Evolutionary conservation across 2,329 filamentous ascomycete species (phyloP).

Genomic region (Scopulariopsis brevicaulis): DNA sequence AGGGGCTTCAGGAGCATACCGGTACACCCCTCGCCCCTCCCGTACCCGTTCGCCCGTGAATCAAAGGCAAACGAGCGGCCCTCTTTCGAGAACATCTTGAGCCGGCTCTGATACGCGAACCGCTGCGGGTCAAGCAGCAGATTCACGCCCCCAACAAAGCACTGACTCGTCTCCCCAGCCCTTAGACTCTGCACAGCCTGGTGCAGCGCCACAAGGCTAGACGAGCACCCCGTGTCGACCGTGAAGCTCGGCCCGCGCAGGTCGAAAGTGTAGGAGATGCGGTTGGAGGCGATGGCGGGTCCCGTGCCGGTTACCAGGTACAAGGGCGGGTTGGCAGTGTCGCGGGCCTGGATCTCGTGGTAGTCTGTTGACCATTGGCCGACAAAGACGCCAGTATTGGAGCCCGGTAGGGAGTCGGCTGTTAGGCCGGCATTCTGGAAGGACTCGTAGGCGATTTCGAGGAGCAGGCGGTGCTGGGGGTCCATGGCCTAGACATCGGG

Average conservation of each 20-base stretch:
- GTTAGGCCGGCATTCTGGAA: slow-evolving; percentile 19
- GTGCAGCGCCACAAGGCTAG: slow-evolving; percentile 19
- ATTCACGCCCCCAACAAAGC: slow-evolving; percentile 1
- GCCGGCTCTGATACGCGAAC: background rate
- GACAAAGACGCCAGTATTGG: slow-evolving; percentile 16
- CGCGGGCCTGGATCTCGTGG: slow-evolving; percentile 11
- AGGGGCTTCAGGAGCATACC: slow-evolving; percentile 26
- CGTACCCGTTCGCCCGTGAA: slow-evolving; percentile 26
- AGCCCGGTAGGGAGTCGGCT: slow-evolving; percentile 13
- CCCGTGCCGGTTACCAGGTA: slow-evolving; percentile 14
- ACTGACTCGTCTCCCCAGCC: slow-evolving; percentile 15
- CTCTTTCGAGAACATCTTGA: slow-evolving; percentile 7
- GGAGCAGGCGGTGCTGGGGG: slow-evolving; percentile 14
- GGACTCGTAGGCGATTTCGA: slow-evolving; percentile 14
- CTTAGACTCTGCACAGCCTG: slow-evolving; percentile 17
- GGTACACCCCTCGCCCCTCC: slow-evolving; percentile 28
- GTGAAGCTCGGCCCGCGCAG: slow-evolving; percentile 21
- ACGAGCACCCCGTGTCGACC: slow-evolving; percentile 23
- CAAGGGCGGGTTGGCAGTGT: slow-evolving; percentile 18
- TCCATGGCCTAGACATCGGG: slow-evolving; percentile 9
- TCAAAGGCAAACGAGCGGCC: slow-evolving; percentile 21
- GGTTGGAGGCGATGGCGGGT: slow-evolving; percentile 22
- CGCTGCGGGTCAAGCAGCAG: background rate
- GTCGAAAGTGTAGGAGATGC: slow-evolving; percentile 24
- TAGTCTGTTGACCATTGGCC: slow-evolving; percentile 15